These are phyloP conservation scores for Lipomyces mesembrius DNA, from an alignment of 805 yeast genomes.

Conservation along the genomic window DNA sequence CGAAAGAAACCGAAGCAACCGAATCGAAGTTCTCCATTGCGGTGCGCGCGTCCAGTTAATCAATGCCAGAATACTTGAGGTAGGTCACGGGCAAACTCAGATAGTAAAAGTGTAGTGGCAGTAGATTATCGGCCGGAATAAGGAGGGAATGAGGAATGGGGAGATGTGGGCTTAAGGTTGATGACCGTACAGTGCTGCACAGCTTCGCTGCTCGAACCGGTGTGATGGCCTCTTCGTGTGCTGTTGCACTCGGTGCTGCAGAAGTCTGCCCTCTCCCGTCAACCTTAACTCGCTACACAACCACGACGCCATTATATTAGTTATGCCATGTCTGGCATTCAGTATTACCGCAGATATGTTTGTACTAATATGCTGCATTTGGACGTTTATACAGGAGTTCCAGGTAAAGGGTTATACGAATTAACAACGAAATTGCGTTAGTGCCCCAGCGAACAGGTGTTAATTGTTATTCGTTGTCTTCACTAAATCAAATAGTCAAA, in stretches of 20 bases:
- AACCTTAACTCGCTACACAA: background rate
- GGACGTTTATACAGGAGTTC: background rate
- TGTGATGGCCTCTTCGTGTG: background rate
- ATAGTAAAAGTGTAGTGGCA: background rate
- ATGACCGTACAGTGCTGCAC: background rate
- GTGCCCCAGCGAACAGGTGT: background rate
- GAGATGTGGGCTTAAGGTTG: background rate
- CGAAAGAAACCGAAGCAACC: conserved; percentile 26
- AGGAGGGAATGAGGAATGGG: background rate
- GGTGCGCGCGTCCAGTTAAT: background rate
- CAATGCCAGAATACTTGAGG: background rate
- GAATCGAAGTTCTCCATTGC: background rate
- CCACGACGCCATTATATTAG: background rate
- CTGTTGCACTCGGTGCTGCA: background rate
- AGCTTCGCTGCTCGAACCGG: background rate
- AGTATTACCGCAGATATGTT: background rate
- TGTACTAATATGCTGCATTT: background rate
- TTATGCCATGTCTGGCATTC: background rate
- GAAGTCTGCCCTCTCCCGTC: background rate
- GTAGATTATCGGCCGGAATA: background rate
- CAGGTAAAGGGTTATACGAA: background rate
- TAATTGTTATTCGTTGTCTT: background rate
- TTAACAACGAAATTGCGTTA: too few relatives aligned
- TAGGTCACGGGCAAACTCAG: background rate
- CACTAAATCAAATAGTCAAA: background rate